phyloP scores from a whole-genome alignment of 2,329 filamentous ascomycete species.

The Amesomyces nigricolor region DNA sequence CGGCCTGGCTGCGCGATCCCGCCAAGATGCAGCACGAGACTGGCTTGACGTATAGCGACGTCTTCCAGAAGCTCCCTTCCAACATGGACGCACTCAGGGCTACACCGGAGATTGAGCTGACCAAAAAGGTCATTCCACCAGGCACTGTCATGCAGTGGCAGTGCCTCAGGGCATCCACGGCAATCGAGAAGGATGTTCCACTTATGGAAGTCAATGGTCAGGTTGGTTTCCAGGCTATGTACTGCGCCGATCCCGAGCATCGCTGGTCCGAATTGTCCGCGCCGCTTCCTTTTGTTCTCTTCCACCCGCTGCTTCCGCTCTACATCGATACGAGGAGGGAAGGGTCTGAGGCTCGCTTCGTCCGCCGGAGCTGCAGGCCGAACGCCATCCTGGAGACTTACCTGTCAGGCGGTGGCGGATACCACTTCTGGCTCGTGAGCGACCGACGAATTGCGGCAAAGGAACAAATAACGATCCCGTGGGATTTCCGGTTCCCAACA shows the following conservation, averaged over 20 bases:
- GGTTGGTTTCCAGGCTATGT: slow-evolving; percentile 67
- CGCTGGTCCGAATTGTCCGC: slow-evolving; percentile 62
- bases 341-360: slow-evolving; percentile 79
- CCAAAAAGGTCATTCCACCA: slow-evolving; percentile 42
- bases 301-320: slow-evolving; percentile 81
- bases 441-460: slow-evolving; percentile 64
- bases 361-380: slow-evolving; percentile 85
- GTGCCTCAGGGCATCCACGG: slow-evolving; percentile 48
- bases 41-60: slow-evolving; percentile 58
- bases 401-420: slow-evolving; percentile 69
- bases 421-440: slow-evolving; percentile 89
- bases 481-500: slow-evolving; percentile 61
- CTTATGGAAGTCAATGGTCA: slow-evolving; percentile 71
- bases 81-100: slow-evolving; percentile 40
- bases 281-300: slow-evolving; percentile 71
- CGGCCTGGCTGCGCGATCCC: slow-evolving; percentile 71
- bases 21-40: slow-evolving; percentile 63
- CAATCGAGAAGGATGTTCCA: slow-evolving; percentile 52
- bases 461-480: slow-evolving; percentile 59
- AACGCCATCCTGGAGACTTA: slow-evolving; percentile 87
- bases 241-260: slow-evolving; percentile 61
- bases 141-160: slow-evolving; percentile 65
- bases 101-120: slow-evolving; percentile 47
- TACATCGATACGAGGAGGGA: slow-evolving; percentile 89
- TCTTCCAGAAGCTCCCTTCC: slow-evolving; percentile 55